Base-by-base conservation (phyloP, 2,329 filamentous ascomycete species). In the Aspergillus novoparasiticus region DNA sequence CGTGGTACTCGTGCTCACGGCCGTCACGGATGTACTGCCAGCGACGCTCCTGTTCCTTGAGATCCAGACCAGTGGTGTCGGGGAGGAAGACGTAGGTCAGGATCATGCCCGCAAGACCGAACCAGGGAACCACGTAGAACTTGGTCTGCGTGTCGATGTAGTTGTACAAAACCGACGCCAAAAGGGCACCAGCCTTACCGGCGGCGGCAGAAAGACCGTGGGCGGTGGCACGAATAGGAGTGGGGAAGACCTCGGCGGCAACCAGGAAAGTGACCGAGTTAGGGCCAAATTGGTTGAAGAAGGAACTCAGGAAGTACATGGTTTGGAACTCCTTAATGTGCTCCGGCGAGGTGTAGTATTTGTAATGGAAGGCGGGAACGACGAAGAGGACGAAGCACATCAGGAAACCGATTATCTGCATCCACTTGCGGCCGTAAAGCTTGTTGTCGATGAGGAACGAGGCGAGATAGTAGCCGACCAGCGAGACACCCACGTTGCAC, bases 271-370 rank as follows among this genome's bases (percentile, higher is more conserved):
- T 97, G 73, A 97, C 93, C 54, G 89, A 90, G 86, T 98, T 98
- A 79, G 94, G 94, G 14, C 94, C 94, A 74, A 98, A 98, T 78
- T 98, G 94, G 86, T 97, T 97, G 89, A 98, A 98, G 85, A 98
- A 98, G 28, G 92, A 96, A 9, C 93, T 96, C 71, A 98, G 79
- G 82, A 97, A 97, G 86, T 97, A 97, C 93, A 98, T 97, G 75
- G 94, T 89, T 83, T 97, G 94, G 89, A 98, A 98, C n/a, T 85
- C 83, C 74, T 92, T 89, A 77, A 97, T 90, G 72, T 92, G 87
- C 6, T 83, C 83, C 1, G 85, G 81, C 57, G 83, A 84, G 23
- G 87, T 93, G 83, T 93, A 97, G 86, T 95, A 93, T 0, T 91
- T 77, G 82, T 89, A 97, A 75, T 92, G 84, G 86, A 97, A 97